phyloP scores from a whole-genome alignment of 108 stramenopile genomes.

The Stephanodiscus triporus region DNA sequence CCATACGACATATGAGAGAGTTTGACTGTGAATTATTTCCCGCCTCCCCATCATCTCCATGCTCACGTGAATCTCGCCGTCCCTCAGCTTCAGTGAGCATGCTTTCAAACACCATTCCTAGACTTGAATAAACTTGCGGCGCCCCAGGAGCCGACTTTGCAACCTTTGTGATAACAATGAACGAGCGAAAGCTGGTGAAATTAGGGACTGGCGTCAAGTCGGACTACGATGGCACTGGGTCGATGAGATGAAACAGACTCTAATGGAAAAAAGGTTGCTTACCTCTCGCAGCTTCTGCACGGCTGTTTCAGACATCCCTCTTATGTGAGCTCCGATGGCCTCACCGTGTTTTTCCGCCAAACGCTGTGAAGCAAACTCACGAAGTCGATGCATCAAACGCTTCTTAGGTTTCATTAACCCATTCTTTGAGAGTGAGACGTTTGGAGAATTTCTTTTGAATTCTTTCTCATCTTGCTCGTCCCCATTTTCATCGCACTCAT shows the following conservation, averaged over 20 bases:
- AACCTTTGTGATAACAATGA: not conserved
- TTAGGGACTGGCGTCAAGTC: not conserved
- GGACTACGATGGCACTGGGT: not conserved
- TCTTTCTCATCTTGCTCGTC: not conserved
- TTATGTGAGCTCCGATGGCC: constrained; percentile 75
- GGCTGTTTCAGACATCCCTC: constrained; percentile 63
- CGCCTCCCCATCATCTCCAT: not conserved
- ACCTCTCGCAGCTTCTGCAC: constrained; percentile 71
- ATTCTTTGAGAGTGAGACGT: constrained; percentile 5
- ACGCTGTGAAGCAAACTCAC: constrained; percentile 70
- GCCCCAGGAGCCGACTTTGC: constrained; percentile 81
- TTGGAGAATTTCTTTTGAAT: not conserved
- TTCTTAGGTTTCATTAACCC: constrained; percentile 37
- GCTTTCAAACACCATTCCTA: constrained; percentile 88
- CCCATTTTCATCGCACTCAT: constrained; percentile 4
- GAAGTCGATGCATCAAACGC: constrained; percentile 59
- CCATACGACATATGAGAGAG: constrained; percentile 46
- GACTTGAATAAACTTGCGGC: constrained; percentile 84
- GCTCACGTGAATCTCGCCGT: constrained; percentile 8
- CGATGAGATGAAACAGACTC: no score
- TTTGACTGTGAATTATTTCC: constrained; percentile 15
- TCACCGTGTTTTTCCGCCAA: constrained; percentile 81
- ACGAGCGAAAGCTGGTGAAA: not conserved
- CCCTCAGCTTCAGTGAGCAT: constrained; percentile 62
- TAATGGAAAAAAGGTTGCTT: not conserved